Evolutionary conservation across 208 protist genomes (phyloP), one percentile per base, ranked within the genome.

Genomic region (Eutreptiella sp.): DNA sequence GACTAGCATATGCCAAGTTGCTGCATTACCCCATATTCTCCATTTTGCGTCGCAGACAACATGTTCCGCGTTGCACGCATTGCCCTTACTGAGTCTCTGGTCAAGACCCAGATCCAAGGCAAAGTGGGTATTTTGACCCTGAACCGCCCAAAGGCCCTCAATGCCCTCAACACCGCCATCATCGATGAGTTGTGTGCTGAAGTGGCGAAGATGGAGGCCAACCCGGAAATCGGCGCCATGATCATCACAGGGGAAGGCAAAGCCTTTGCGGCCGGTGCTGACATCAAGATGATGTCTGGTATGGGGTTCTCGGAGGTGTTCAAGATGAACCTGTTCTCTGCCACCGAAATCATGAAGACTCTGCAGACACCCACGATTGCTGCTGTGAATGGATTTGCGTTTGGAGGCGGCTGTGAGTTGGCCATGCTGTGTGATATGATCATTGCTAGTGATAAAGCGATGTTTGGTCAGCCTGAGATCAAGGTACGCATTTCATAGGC

Each of bases 231-330:
- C 38, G 73, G 72, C 63, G 79, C 71, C 11, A 86, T 95, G 27
- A 80, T 97, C 38, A 54, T 97, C 36, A 97, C 91, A 1, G 92
- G 90, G 24, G 83, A 60, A 28, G 83, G 90, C 5, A 89, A 92
- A 38, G 85, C 94, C 0, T 97, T 97, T 68, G 90, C 93, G 33
- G 90, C 91, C 3, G 92, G 94, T 39, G 92, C 92, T 1, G 90
- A 97, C 69, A 96, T 96, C 60, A 97, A 97, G 68, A 73, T 87
- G 50, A 96, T 97, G 92, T 55, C 66, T 41, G 63, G 76, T 11
- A 54, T 69, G 46, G 76, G 31, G 28, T 90, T 87, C 48, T 65
- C 76, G 29, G 85, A 95, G 5, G 71, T 75, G 28, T 74, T 90
- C 52, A 70, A 77, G 31, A 46, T 60, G 28, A 76, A 88, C 70